These are phyloP conservation scores for Pulveroboletus ravenelii DNA, from an alignment of 768 basidiomycete genomes.

Conservation along the genomic window DNA sequence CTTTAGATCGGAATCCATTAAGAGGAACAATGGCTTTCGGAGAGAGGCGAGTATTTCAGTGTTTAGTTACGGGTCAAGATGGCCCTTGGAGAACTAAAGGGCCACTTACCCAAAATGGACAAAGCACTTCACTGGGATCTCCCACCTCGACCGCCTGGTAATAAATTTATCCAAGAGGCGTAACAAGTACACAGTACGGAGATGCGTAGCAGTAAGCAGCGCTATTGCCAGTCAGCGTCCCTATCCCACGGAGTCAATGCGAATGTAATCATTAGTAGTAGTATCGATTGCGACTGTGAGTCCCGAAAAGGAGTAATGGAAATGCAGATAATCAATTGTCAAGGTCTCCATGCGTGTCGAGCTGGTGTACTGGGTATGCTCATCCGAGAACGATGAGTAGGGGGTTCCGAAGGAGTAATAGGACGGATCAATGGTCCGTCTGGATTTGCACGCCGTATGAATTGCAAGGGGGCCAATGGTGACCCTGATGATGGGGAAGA, in stretches of 20 bases:
- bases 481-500: constrained; percentile 64
- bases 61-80: not conserved
- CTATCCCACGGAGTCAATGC: constrained; percentile 25
- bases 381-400: constrained; percentile 40
- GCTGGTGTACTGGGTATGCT: constrained; percentile 42
- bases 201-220: constrained; percentile 17
- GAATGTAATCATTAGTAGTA: constrained; percentile 28
- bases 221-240: constrained; percentile 23
- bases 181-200: constrained; percentile 25
- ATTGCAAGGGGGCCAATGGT: constrained; percentile 76
- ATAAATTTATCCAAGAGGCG: constrained; percentile 19
- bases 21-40: not conserved
- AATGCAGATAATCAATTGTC: constrained; percentile 21
- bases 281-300: constrained; percentile 9
- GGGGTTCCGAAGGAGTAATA: constrained; percentile 61
- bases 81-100: too few species aligned
- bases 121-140: not conserved
- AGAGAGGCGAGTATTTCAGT: not conserved
- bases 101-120: constrained; percentile 16
- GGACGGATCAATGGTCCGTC: constrained; percentile 51
- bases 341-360: constrained; percentile 66
- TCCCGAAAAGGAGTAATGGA: constrained; percentile 16
- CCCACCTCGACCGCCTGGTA: not conserved
- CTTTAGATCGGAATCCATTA: constrained; percentile 72
- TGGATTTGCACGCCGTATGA: constrained; percentile 72